Conservation (phyloP, 1,139 yeast genomes). For the Debaryomyces sp. region DNA sequence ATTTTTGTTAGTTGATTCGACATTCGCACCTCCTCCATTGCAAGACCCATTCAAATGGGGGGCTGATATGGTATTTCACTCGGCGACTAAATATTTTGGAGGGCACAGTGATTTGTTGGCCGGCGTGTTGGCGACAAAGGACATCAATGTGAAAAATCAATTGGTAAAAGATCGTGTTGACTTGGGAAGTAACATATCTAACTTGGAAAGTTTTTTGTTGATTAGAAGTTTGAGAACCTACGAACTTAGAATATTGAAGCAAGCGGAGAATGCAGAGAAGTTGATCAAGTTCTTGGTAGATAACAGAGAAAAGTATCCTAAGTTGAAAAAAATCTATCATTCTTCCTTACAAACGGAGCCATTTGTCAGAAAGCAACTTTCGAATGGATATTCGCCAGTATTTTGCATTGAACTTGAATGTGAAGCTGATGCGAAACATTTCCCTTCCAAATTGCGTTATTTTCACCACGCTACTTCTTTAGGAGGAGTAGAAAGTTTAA, state of each 20-base stretch:
- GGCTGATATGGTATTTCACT: constrained; percentile 83
- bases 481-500: constrained; percentile 88
- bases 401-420: constrained; percentile 62
- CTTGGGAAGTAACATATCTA: constrained; percentile 78
- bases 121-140: constrained; percentile 72
- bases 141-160: constrained; percentile 42
- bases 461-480: constrained; percentile 91
- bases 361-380: constrained; percentile 65
- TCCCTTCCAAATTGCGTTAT: constrained; percentile 68
- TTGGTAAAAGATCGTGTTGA: constrained; percentile 63
- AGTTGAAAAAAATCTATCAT: constrained; percentile 58
- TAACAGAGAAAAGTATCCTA: constrained; percentile 50
- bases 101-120: constrained; percentile 93
- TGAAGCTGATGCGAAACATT: constrained; percentile 57
- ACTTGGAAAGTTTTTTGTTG: constrained; percentile 73
- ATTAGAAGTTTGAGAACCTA: constrained; percentile 80
- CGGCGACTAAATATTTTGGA: constrained; percentile 89
- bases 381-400: constrained; percentile 72
- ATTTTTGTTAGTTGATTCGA: constrained; percentile 71
- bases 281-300: constrained; percentile 62
- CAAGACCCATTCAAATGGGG: constrained; percentile 71
- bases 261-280: constrained; percentile 61
- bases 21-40: constrained; percentile 92
- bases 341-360: constrained; percentile 73
- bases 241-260: constrained; percentile 68